Conservation (phyloP, 805 yeast species). For the Tanozyma kutaoensis region DNA sequence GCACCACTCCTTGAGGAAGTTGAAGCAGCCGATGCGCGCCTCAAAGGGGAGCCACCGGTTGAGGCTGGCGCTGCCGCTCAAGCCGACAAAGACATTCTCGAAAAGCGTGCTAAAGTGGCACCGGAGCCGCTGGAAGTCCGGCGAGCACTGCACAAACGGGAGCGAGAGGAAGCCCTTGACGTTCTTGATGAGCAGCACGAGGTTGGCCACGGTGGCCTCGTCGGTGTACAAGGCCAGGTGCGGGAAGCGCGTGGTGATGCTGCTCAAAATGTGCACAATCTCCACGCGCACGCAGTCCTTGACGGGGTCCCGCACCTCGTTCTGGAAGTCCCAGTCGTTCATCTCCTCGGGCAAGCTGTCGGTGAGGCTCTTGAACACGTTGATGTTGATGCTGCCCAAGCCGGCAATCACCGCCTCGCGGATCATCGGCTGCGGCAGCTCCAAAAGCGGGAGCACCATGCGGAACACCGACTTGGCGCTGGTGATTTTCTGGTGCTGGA, state of each 20-base stretch:
- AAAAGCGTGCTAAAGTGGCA: conserved; percentile 75
- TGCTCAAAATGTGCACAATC: conserved; percentile 58
- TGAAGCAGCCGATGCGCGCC: conserved; percentile 72
- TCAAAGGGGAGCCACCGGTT: conserved; percentile 69
- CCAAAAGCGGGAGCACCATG: conserved; percentile 73
- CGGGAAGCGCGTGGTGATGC: conserved; percentile 53
- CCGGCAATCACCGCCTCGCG: conserved; percentile 86
- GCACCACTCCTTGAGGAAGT: conserved; percentile 86
- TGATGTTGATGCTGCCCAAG: conserved; percentile 77
- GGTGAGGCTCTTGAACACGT: conserved; percentile 70
- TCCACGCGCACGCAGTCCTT: conserved; percentile 54
- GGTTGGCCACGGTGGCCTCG: conserved; percentile 51
- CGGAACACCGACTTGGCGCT: conserved; percentile 84
- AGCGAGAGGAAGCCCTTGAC: conserved; percentile 46
- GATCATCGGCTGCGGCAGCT: conserved; percentile 53
- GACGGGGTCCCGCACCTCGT: conserved; percentile 14
- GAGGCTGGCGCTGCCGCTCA: conserved; percentile 24
- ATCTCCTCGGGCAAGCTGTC: conserved; percentile 60
- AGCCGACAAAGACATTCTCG: conserved; percentile 56
- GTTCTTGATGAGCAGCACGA: conserved; percentile 49
- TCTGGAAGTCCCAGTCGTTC: conserved; percentile 28
- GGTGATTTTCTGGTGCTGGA: conserved; percentile 84
- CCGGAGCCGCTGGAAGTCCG: conserved; percentile 64
- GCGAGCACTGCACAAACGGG: conserved; percentile 46
- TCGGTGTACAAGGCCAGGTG: conserved; percentile 43